Percentiles rank a stretch among this genome's conserved stretches.
Evolutionary conservation across 192 early-diverging fungal genomes (phyloP).

Genomic region (Backusella psychrophila): DNA sequence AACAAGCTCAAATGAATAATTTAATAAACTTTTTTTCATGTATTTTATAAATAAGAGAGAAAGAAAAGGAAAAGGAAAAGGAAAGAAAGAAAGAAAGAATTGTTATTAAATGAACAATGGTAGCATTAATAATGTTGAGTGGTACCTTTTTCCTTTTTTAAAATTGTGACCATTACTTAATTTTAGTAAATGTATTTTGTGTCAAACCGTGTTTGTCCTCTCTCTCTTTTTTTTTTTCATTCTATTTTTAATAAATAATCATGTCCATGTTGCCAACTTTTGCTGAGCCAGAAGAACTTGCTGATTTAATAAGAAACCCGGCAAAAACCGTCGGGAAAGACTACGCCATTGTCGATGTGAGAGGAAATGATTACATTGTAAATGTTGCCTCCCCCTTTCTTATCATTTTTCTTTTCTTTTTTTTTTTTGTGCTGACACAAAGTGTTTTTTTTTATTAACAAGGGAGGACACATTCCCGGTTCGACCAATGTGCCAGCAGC

Average conservation of each 20-base stretch:
- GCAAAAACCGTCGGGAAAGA: constrained; percentile 49
- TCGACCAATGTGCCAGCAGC: constrained; percentile 73
- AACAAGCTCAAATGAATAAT: constrained; percentile 46
- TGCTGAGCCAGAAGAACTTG: constrained; percentile 12
- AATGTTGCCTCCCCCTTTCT: neutral
- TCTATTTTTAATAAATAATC: neutral
- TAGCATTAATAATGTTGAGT: neutral
- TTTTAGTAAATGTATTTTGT: neutral
- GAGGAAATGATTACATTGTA: constrained; percentile 59
- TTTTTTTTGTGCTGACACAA: neutral
- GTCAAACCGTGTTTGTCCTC: neutral
- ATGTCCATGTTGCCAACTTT: neutral
- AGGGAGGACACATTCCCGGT: constrained; percentile 80
- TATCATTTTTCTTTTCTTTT: too few species aligned
- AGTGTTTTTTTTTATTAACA: neutral
- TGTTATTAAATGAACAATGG: too few species aligned
- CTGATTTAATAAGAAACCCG: neutral
- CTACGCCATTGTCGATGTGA: constrained; percentile 76
- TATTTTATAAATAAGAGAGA: neutral
- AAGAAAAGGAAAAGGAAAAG: neutral
- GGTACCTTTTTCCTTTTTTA: neutral
- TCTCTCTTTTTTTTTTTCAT: neutral
- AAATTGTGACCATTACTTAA: neutral
- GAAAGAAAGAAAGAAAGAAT: neutral
- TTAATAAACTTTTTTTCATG: constrained; percentile 15